Conservation (phyloP, 176 grass and related monocot genomes). For the Oryza meyeriana region DNA sequence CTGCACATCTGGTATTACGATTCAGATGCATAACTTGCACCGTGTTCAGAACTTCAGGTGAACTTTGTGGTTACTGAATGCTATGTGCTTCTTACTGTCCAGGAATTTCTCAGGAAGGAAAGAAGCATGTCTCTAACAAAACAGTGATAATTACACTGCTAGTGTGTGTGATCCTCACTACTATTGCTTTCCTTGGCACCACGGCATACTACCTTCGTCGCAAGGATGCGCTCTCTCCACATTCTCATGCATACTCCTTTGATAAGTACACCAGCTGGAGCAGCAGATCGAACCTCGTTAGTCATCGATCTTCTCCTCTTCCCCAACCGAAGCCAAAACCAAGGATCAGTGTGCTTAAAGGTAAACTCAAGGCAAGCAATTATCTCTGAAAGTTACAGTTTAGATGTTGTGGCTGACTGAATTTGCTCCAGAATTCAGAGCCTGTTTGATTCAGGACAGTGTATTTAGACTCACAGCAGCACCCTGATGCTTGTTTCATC, state of each 20-base stretch:
- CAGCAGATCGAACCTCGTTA: constrained; percentile 78
- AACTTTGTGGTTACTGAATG: constrained; percentile 24
- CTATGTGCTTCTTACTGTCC: constrained; percentile 22
- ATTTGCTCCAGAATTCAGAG: neutral
- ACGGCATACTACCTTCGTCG: constrained; percentile 62
- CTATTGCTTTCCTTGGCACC: constrained; percentile 51
- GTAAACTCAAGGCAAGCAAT: constrained; percentile 9
- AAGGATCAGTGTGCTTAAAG: constrained; percentile 45
- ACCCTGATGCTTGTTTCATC: constrained; percentile 20
- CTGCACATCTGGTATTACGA: constrained; percentile 71
- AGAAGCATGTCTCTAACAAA: constrained; percentile 55
- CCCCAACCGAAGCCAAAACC: constrained; percentile 36
- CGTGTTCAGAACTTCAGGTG: neutral
- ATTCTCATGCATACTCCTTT: constrained; percentile 44
- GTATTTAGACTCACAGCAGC: neutral
- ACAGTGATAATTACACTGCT: constrained; percentile 60
- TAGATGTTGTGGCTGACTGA: neutral
- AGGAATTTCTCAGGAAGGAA: constrained; percentile 47
- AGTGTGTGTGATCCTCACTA: constrained; percentile 67
- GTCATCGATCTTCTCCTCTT: constrained; percentile 59
- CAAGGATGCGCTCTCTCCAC: constrained; percentile 60
- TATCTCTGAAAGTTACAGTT: neutral
- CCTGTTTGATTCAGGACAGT: neutral
- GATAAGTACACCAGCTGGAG: constrained; percentile 81
- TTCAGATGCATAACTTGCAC: neutral